Percentiles rank a stretch among this genome's conserved stretches.
Conservation (phyloP, 1,284 basidiomycete genomes). For the Inonotus obliquus region DNA sequence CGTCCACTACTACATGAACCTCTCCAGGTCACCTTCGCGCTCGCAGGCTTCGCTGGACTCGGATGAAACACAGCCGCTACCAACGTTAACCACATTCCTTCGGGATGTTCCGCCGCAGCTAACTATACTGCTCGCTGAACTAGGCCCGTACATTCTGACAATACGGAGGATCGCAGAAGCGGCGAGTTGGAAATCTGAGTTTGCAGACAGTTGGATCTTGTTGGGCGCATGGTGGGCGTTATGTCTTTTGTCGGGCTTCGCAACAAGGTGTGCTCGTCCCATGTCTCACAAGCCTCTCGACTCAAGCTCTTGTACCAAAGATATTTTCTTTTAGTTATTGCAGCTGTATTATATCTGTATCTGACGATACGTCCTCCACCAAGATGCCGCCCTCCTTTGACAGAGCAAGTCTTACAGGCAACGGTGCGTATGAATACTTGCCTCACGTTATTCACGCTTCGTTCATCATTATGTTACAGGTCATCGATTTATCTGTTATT, state of each 20-base stretch:
- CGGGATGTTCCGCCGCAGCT: constrained; percentile 57
- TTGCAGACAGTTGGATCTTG: constrained; percentile 65
- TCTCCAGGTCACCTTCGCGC: constrained; percentile 4
- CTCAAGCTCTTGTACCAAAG: constrained; percentile 22
- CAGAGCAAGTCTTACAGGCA: constrained; percentile 17
- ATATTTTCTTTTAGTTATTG: constrained; percentile 29
- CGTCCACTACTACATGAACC: constrained; percentile 3
- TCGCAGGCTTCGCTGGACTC: background rate
- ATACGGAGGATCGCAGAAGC: constrained; percentile 50
- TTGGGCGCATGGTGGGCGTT: constrained; percentile 72
- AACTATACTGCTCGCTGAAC: constrained; percentile 50
- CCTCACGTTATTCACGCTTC: constrained; percentile 51
- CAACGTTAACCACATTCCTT: constrained; percentile 36
- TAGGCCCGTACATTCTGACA: constrained; percentile 50
- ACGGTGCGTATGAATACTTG: constrained; percentile 22
- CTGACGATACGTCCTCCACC: background rate
- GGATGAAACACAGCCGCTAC: constrained; percentile 3
- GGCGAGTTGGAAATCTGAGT: constrained; percentile 55
- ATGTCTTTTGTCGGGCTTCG: constrained; percentile 58
- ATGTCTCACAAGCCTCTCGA: constrained; percentile 5
- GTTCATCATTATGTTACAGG: constrained; percentile 48
- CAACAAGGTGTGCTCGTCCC: constrained; percentile 42
- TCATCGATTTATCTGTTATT: constrained; percentile 50
- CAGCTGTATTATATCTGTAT: constrained; percentile 8
- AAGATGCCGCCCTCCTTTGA: constrained; percentile 12